Conservation (phyloP, 2,329 filamentous ascomycete genomes). For the Colletotrichum coccodes region DNA sequence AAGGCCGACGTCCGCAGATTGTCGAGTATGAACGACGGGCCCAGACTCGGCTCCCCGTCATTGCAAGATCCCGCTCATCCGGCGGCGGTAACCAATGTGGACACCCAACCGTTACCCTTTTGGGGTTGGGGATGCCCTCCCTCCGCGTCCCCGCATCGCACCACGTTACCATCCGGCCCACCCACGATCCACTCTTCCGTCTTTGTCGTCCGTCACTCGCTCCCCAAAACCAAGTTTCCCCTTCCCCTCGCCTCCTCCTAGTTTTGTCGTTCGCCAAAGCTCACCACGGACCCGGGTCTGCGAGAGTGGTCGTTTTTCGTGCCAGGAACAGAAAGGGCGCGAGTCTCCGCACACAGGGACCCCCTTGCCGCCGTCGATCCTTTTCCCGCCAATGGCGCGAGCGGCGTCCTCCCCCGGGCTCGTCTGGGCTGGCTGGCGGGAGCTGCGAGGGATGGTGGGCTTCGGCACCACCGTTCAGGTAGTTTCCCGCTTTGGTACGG, state of each 20-base stretch:
- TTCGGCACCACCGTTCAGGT: neutral
- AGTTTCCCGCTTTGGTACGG: neutral
- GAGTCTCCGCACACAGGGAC: neutral
- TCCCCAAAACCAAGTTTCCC: too few relatives aligned
- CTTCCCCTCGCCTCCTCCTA: neutral
- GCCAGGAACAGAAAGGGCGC: neutral
- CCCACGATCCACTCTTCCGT: neutral
- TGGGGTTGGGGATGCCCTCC: slow-evolving; percentile 31
- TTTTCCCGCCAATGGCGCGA: slow-evolving; percentile 24
- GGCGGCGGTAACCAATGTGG: neutral
- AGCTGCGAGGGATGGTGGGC: neutral
- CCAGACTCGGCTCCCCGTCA: neutral
- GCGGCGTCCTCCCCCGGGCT: neutral
- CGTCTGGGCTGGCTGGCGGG: neutral
- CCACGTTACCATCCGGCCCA: neutral
- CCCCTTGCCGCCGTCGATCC: neutral
- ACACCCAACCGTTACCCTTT: slow-evolving; percentile 17
- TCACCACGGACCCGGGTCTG: slow-evolving; percentile 10
- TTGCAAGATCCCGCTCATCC: slow-evolving; percentile 28
- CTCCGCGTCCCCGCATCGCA: slow-evolving; percentile 32
- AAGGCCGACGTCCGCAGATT: too few relatives aligned
- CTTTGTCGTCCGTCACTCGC: too few relatives aligned
- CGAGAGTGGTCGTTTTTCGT: neutral
- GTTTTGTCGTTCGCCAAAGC: neutral
- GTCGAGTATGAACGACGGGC: neutral